Percentiles rank a stretch among this genome's conserved stretches.
Conservation (phyloP, 768 basidiomycete genomes). For the Hydnomerulius pinastri region DNA sequence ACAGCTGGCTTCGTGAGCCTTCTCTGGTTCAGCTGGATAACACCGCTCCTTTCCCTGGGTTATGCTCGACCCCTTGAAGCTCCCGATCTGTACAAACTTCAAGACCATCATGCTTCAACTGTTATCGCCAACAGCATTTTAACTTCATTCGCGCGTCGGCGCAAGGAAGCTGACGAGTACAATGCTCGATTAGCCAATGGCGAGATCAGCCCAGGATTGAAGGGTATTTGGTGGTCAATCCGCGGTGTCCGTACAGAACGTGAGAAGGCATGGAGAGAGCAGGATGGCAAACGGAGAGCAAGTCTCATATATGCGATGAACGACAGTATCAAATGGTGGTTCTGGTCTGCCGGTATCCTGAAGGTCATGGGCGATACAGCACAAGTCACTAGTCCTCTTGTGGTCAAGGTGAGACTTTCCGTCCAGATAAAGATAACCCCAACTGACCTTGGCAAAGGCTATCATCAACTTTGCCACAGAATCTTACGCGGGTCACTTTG, state of each 20-base stretch:
- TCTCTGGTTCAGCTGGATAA: conserved; percentile 77
- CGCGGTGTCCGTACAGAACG: conserved; percentile 47
- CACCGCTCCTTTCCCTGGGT: conserved; percentile 68
- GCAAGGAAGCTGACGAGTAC: conserved; percentile 60
- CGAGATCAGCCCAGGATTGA: conserved; percentile 57
- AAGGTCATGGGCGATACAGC: conserved; percentile 69
- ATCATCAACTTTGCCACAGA: conserved; percentile 70
- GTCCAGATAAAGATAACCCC: neutral
- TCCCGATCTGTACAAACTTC: conserved; percentile 79
- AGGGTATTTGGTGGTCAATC: conserved; percentile 60
- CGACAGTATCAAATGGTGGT: conserved; percentile 75
- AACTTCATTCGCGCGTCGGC: conserved; percentile 61
- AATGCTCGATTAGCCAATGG: conserved; percentile 70
- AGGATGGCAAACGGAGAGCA: conserved; percentile 59
- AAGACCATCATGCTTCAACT: conserved; percentile 58
- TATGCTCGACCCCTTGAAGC: conserved; percentile 81
- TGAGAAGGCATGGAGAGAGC: conserved; percentile 66
- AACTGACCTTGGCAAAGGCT: conserved; percentile 39
- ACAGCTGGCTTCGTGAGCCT: conserved; percentile 59
- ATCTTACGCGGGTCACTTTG: conserved; percentile 53
- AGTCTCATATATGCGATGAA: conserved; percentile 73
- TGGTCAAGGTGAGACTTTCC: conserved; percentile 67
- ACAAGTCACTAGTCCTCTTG: conserved; percentile 71
- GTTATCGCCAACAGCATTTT: conserved; percentile 64
- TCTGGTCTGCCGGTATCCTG: conserved; percentile 69